Conservation (phyloP, 768 basidiomycete genomes). For the Lactarius evosmus region DNA sequence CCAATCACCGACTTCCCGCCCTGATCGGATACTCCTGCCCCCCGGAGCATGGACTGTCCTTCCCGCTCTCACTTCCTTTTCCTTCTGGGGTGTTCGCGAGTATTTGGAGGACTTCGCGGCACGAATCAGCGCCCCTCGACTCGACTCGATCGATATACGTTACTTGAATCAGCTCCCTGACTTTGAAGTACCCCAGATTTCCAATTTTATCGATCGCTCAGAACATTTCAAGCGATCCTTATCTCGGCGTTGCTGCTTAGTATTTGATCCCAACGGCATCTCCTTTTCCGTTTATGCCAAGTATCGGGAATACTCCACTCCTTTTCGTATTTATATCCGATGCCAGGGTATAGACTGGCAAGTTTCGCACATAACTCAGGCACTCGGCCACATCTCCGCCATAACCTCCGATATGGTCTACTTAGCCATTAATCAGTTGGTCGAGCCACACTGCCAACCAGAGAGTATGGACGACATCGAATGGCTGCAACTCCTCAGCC, state of each 20-base stretch:
- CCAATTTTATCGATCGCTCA: background rate
- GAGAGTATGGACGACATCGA: background rate
- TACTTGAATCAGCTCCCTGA: background rate
- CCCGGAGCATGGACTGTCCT: background rate
- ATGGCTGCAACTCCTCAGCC: background rate
- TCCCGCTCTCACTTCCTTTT: background rate
- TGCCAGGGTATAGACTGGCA: background rate
- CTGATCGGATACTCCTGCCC: background rate
- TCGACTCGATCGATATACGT: background rate
- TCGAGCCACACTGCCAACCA: too few relatives aligned
- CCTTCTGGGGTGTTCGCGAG: background rate
- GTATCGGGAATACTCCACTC: too few relatives aligned
- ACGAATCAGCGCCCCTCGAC: background rate
- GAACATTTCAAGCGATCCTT: background rate
- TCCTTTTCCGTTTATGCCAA: too few relatives aligned
- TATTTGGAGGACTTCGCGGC: constrained; percentile 8
- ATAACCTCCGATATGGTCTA: background rate
- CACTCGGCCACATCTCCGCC: background rate
- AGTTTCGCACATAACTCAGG: background rate
- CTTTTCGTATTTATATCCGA: background rate
- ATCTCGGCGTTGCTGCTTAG: background rate
- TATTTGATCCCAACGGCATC: too few relatives aligned
- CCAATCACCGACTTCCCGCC: background rate
- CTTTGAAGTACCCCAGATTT: background rate
- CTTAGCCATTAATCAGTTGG: too few relatives aligned